Conservation (phyloP, 2,329 filamentous ascomycete species). For the Fusarium sp. region DNA sequence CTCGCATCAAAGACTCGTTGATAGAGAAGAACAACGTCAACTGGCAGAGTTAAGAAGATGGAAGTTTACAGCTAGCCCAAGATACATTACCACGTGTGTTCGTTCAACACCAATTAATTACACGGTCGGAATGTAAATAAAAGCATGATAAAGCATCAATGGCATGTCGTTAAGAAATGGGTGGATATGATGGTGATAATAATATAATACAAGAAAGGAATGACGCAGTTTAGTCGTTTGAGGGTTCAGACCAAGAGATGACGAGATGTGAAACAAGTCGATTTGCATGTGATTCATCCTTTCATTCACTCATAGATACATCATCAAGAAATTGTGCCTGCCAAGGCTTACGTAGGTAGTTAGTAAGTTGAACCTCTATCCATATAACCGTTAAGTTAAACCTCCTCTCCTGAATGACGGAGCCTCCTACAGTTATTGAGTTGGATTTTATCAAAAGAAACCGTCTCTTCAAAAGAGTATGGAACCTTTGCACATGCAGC, state of each 20-base stretch:
- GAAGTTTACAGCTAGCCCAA: slow-evolving; percentile 6
- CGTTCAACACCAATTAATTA: slow-evolving; percentile 31
- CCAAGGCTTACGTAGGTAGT: neutral
- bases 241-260: slow-evolving; percentile 24
- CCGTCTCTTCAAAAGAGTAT: neutral
- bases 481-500: neutral
- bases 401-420: no score
- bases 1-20: neutral
- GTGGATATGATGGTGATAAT: slow-evolving; percentile 15
- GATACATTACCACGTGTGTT: neutral
- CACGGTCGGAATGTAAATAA: slow-evolving; percentile 37
- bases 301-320: neutral
- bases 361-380: neutral
- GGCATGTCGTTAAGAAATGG: slow-evolving; percentile 33
- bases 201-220: slow-evolving; percentile 17
- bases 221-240: neutral
- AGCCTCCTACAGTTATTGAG: neutral
- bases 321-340: slow-evolving; percentile 17
- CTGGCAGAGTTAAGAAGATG: slow-evolving; percentile 2
- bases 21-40: neutral
- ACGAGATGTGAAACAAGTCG: slow-evolving; percentile 36
- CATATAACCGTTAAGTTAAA: no score
- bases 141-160: slow-evolving; percentile 36
- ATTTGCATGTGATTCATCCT: slow-evolving; percentile 42
- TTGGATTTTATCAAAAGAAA: neutral